phyloP scores from a whole-genome alignment of 352 stramenopile species.

The Pythium plurisporium region DNA sequence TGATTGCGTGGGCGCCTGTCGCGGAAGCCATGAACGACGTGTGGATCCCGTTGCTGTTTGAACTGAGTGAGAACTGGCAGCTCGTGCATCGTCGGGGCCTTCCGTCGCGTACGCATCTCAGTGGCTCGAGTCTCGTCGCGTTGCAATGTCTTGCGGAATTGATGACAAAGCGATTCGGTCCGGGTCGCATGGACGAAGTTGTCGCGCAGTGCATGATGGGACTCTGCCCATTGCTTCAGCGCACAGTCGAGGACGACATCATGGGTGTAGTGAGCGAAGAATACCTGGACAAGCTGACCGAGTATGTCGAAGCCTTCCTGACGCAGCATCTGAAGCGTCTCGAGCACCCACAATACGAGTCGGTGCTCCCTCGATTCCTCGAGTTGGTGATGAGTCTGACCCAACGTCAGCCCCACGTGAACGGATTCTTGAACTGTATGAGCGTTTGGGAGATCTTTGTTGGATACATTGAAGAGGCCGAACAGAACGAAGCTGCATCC shows the following conservation, averaged over 20 bases:
- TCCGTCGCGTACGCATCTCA: conserved; percentile 20
- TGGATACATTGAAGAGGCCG: conserved; percentile 71
- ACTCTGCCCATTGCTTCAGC: conserved; percentile 57
- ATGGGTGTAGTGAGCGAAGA: conserved; percentile 45
- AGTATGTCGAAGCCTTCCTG: conserved; percentile 69
- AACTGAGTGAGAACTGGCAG: conserved; percentile 36
- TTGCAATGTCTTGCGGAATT: conserved; percentile 60
- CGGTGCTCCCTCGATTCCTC: conserved; percentile 48
- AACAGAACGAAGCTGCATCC: conserved; percentile 58
- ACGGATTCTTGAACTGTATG: conserved; percentile 74
- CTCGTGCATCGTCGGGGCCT: conserved; percentile 7
- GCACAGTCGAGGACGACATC: conserved; percentile 49
- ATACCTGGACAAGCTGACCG: conserved; percentile 73
- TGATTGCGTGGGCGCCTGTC: conserved; percentile 51
- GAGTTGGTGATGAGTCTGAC: conserved; percentile 59
- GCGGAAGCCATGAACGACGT: conserved; percentile 45
- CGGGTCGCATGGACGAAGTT: conserved; percentile 35
- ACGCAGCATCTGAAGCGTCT: conserved; percentile 73
- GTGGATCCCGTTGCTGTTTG: conserved; percentile 63
- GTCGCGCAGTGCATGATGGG: conserved; percentile 49
- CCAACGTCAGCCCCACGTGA: conserved; percentile 63
- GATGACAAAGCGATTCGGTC: conserved; percentile 60
- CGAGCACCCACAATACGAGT: conserved; percentile 45
- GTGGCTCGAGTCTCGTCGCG: conserved; percentile 44
- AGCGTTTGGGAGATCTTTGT: conserved; percentile 83